These are phyloP conservation scores for Quercus glauca DNA, from an alignment of 306 rosid genomes.

Conservation along the genomic window DNA sequence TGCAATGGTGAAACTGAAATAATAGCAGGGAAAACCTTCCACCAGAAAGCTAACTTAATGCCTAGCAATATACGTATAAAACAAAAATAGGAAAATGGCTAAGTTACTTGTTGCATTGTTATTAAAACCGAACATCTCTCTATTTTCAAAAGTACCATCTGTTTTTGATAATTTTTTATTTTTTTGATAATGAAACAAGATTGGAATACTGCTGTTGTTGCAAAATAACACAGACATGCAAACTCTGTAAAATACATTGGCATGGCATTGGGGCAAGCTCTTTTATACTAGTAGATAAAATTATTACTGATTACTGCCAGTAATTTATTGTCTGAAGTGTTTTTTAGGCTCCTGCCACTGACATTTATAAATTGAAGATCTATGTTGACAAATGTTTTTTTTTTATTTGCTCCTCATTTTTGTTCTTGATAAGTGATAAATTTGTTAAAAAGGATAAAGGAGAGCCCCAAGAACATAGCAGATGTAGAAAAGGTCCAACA, in stretches of 20 bases:
- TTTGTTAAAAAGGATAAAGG: background rate
- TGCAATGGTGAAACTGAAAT: background rate
- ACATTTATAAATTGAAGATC: background rate
- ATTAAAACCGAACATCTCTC: background rate
- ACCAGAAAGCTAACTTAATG: background rate
- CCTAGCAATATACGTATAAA: background rate
- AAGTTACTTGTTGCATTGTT: background rate
- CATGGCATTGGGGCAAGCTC: background rate
- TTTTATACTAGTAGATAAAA: background rate
- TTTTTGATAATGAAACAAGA: slow-evolving; percentile 1
- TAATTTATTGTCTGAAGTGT: background rate
- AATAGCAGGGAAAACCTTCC: background rate
- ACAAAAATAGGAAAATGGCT: background rate
- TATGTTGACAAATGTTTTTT: background rate
- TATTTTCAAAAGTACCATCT: background rate
- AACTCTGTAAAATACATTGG: background rate
- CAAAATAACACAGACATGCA: background rate
- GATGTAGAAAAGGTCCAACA: background rate
- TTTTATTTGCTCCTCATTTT: no score
- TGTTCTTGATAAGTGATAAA: background rate
- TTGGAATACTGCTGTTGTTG: background rate
- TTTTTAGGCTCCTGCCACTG: slow-evolving; percentile 6
- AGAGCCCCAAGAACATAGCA: background rate
- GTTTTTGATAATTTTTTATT: background rate
- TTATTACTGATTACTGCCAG: background rate